Evolutionary conservation across 140 eudicot species (phyloP).

Genomic region (Ambrosia hybrid): DNA sequence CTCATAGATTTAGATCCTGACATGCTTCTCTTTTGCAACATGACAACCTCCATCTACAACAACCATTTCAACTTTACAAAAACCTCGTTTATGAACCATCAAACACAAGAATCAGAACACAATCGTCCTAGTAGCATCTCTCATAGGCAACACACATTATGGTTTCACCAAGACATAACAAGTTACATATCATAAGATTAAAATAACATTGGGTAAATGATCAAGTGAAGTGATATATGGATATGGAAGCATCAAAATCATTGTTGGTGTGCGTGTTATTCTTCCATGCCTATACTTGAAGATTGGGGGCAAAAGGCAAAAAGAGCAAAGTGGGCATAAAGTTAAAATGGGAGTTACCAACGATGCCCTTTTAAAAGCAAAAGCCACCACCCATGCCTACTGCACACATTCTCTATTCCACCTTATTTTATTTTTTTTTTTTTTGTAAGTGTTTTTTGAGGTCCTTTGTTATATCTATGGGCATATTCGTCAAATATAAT

Average conservation of each 20-base stretch:
- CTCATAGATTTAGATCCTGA: no score
- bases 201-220: slow-evolving; percentile 8
- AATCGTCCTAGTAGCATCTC: neutral
- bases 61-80: neutral
- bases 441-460: slow-evolving; percentile 8
- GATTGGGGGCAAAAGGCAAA: slow-evolving; percentile 26
- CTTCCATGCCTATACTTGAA: slow-evolving; percentile 48
- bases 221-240: slow-evolving; percentile 20
- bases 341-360: slow-evolving; percentile 31
- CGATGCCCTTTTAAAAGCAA: slow-evolving; percentile 40
- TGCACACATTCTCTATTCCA: slow-evolving; percentile 41
- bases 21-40: neutral
- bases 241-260: slow-evolving; percentile 50
- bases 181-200: neutral
- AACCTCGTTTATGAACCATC: neutral
- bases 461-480: slow-evolving; percentile 25
- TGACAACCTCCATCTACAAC: neutral
- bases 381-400: slow-evolving; percentile 39
- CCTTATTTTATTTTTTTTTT: slow-evolving; percentile 12
- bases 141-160: neutral
- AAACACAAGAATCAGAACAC: neutral
- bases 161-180: neutral
- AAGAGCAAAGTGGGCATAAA: slow-evolving; percentile 43
- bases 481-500: slow-evolving; percentile 34
- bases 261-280: slow-evolving; percentile 64